Evolutionary conservation across 805 yeast genomes (phyloP), one percentile per base, ranked within the genome.

Genomic region (Cyberlindnera mrakii): DNA sequence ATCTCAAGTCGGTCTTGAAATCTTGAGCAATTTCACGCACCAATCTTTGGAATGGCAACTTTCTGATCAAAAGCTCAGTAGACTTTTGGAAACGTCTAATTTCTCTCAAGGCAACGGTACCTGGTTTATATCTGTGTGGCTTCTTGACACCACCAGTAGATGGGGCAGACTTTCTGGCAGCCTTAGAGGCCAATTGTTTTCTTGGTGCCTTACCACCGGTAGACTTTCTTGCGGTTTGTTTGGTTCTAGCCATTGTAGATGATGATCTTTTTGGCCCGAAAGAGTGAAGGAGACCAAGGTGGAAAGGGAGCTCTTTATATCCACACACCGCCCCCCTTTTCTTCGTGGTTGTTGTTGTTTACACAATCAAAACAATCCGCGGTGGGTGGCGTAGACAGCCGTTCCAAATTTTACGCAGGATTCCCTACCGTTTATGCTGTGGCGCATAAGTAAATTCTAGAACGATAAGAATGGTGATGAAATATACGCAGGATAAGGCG

Each of bases 201-300:
- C 95, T 85, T 80, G 95, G 95, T 40, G 95, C 95, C 71, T 85
- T 85, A 80, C 95, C 95, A 81, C 95, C 95, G 59, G 95, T 85
- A 54, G 93, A 85, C 71, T 85, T 85, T 85, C 95, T 85, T 62
- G 95, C 93, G 55, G 95, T 85, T 79, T 85, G 95, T 69, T 85
- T 85, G 52, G 95, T 85, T 85, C 93, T 85, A 63, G 95, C 95
- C 95, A 85, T 85, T 66, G 51, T 53, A 42, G 57, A 51, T 52
- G 46, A 45, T 45, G 40, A 27, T 27, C 20, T 16, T 33, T 33
- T 13, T 33, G 9, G 2, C 10, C 14, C 33, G 27, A 23, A 19
- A 6, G 7, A 19, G 7, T 4, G 23, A 35, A 25, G 25, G 25
- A 3, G 18, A 7, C 9, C n/a, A 6, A 14, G 6, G 13, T 32